Percentiles rank a stretch among this genome's conserved stretches.
Evolutionary conservation across 345 rosid species (phyloP).

Genomic region (Heritiera littoralis): DNA sequence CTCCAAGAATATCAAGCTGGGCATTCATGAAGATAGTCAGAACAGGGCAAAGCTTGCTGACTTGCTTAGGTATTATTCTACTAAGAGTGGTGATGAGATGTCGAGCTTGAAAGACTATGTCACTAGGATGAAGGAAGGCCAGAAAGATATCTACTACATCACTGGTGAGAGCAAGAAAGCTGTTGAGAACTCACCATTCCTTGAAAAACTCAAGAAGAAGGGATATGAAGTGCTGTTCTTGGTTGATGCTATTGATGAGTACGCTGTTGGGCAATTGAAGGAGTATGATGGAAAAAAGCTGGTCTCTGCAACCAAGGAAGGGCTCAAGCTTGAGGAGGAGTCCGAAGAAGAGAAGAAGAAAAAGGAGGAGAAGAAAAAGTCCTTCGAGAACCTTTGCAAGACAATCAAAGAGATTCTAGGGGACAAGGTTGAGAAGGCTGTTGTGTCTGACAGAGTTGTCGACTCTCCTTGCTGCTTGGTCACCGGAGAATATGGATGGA

Average conservation of each 20-base stretch:
- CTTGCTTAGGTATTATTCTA: slow-evolving; percentile 39
- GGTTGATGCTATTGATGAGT: slow-evolving; percentile 24
- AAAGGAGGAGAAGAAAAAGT: slow-evolving; percentile 35
- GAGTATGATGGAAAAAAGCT: slow-evolving; percentile 25
- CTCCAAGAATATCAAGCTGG: slow-evolving; percentile 45
- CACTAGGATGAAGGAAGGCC: slow-evolving; percentile 66
- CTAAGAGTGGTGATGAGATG: slow-evolving; percentile 49
- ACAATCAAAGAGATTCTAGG: slow-evolving; percentile 44
- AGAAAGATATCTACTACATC: slow-evolving; percentile 61
- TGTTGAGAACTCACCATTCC: slow-evolving; percentile 26
- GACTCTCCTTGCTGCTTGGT: slow-evolving; percentile 51
- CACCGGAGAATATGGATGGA: slow-evolving; percentile 48
- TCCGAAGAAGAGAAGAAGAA: slow-evolving; percentile 44
- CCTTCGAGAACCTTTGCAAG: slow-evolving; percentile 45
- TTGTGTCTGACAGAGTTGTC: slow-evolving; percentile 41
- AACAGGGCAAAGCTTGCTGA: slow-evolving; percentile 38
- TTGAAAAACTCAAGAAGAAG: slow-evolving; percentile 16
- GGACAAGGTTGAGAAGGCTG: slow-evolving; percentile 30
- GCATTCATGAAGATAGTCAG: slow-evolving; percentile 47
- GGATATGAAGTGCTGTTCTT: slow-evolving; percentile 23
- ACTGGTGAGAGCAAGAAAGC: slow-evolving; percentile 49
- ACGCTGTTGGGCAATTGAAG: slow-evolving; percentile 19
- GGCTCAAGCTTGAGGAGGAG: slow-evolving; percentile 42
- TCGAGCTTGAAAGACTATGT: slow-evolving; percentile 59
- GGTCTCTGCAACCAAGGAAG: slow-evolving; percentile 33